These are phyloP conservation scores for Penicillium silybi DNA, from an alignment of 495 filamentous ascomycete genomes.

Conservation along the genomic window DNA sequence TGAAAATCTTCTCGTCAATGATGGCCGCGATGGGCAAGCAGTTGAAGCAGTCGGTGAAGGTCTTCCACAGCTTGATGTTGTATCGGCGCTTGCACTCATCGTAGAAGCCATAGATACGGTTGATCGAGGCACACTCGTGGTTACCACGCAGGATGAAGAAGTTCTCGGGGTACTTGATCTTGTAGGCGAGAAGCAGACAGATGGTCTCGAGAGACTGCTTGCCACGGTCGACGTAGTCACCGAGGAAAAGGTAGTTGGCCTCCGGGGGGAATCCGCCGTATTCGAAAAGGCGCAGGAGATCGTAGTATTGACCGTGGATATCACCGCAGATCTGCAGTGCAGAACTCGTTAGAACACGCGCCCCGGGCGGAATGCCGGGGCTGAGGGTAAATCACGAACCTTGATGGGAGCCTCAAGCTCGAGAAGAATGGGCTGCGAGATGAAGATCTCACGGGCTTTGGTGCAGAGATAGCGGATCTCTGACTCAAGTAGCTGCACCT, in stretches of 20 bases:
- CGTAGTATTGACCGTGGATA: constrained; percentile 99
- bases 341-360: constrained; percentile 7
- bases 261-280: constrained; percentile 98
- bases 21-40: constrained; percentile 99
- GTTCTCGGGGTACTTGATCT: constrained; percentile 99
- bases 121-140: constrained; percentile 99
- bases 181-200: constrained; percentile 96
- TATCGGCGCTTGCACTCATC: constrained; percentile 99
- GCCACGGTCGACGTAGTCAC: constrained; percentile 97
- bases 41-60: constrained; percentile 99
- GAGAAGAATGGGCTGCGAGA: constrained; percentile 95
- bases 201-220: constrained; percentile 99
- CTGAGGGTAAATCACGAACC: constrained; percentile 51
- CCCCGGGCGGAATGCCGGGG: background rate
- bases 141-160: constrained; percentile 99
- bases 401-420: constrained; percentile 99
- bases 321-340: constrained; percentile 86
- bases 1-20: constrained; percentile 99
- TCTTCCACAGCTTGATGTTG: constrained; percentile 99
- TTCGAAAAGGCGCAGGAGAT: constrained; percentile 94
- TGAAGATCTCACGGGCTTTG: constrained; percentile 98
- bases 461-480: constrained; percentile 98
- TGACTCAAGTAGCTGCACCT: constrained; percentile 93
- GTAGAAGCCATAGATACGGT: constrained; percentile 99
- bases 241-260: constrained; percentile 99